Conservation (phyloP, 1,139 yeast genomes). For the Komagataea norvegica region DNA sequence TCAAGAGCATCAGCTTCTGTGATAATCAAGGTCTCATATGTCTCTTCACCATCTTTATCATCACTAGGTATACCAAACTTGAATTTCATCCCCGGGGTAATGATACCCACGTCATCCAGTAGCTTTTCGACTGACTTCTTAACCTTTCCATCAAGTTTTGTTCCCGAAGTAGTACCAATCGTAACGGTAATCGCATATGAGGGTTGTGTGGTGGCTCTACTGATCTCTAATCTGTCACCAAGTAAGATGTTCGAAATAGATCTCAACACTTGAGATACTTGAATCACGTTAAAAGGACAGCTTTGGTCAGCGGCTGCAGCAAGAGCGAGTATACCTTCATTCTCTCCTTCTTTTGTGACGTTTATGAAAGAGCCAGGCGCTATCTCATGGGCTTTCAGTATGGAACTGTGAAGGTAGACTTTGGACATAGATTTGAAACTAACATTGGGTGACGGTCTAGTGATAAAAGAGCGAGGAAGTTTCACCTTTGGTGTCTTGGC, state of each 20-base stretch:
- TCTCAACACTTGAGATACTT: conserved; percentile 47
- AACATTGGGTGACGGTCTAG: conserved; percentile 47
- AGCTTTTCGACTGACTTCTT: conserved; percentile 32
- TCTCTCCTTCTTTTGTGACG: conserved; percentile 43
- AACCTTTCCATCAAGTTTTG: conserved; percentile 20
- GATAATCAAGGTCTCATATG: conserved; percentile 26
- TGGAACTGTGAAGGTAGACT: conserved; percentile 46
- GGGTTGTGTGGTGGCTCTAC: conserved; percentile 46
- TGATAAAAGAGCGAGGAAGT: conserved; percentile 43
- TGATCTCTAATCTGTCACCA: conserved; percentile 66
- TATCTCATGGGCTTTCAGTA: conserved; percentile 50
- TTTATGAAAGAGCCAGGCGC: conserved; percentile 50
- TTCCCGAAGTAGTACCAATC: conserved; percentile 30
- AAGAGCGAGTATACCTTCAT: conserved; percentile 43
- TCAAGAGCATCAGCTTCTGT: conserved; percentile 29
- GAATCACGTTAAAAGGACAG: conserved; percentile 49
- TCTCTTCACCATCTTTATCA: conserved; percentile 21
- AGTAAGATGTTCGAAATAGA: conserved; percentile 52
- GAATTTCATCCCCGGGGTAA: conserved; percentile 50
- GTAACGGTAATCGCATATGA: conserved; percentile 37
- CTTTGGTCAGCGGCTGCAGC: conserved; percentile 37
- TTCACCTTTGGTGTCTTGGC: conserved; percentile 31
- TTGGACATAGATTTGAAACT: conserved; percentile 36
- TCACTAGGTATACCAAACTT: conserved; percentile 21
- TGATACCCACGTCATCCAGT: conserved; percentile 47